Evolutionary conservation across 768 basidiomycete genomes (phyloP).

Genomic region (Amanita fuliginea): DNA sequence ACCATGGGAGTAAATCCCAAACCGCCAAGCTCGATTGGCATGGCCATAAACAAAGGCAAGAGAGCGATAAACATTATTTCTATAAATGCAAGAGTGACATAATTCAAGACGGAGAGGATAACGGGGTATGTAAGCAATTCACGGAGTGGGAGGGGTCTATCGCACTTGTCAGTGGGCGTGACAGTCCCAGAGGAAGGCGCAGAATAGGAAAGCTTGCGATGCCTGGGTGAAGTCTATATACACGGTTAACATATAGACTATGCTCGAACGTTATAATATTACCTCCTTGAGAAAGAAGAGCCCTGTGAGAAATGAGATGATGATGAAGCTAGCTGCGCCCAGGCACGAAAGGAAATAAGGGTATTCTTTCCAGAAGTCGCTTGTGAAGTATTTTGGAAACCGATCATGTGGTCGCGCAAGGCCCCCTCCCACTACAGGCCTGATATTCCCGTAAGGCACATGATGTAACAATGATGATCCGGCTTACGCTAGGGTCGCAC

Average conservation of each 20-base stretch:
- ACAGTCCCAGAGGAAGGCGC: neutral
- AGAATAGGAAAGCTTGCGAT: neutral
- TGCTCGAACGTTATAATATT: constrained; percentile 4
- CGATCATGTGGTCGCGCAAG: constrained; percentile 57
- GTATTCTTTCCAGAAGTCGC: constrained; percentile 48
- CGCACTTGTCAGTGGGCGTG: neutral
- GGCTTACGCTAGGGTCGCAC: constrained; percentile 31
- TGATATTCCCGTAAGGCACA: constrained; percentile 13
- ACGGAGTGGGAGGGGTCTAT: constrained; percentile 28
- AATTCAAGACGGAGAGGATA: constrained; percentile 58
- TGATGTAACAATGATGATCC: constrained; percentile 10
- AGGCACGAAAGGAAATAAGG: constrained; percentile 71
- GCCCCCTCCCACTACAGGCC: constrained; percentile 59
- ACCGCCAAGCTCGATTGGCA: constrained; percentile 56
- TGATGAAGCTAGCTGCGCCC: constrained; percentile 23
- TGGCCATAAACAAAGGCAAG: constrained; percentile 60
- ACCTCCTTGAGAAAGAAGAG: constrained; percentile 34
- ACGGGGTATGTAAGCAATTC: constrained; percentile 41
- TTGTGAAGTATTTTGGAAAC: constrained; percentile 47
- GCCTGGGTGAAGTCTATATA: neutral
- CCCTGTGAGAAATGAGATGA: constrained; percentile 22
- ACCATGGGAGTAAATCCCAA: constrained; percentile 46
- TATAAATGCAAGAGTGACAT: constrained; percentile 40
- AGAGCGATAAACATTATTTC: constrained; percentile 44
- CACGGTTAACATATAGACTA: neutral